phyloP scores from a whole-genome alignment of 257 asterid species.

The Penstemon newberryi region DNA sequence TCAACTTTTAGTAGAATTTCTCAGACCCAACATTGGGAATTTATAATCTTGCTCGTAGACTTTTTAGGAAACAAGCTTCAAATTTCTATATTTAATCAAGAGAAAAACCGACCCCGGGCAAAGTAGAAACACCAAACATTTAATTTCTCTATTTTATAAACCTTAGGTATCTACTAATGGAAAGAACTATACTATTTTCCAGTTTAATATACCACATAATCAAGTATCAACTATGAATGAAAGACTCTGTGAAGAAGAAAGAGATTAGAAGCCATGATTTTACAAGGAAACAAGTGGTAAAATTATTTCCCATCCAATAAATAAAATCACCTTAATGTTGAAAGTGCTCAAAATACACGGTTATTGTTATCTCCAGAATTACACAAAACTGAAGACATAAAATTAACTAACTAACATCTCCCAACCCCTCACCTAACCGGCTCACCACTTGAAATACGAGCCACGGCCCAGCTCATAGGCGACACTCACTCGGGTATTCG shows the following conservation, averaged over 20 bases:
- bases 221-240: background rate
- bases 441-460: background rate
- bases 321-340: background rate
- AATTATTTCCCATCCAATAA: background rate
- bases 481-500: background rate
- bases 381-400: background rate
- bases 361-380: too few relatives aligned
- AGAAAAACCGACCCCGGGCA: too few relatives aligned
- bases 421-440: background rate
- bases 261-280: background rate
- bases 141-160: too few relatives aligned
- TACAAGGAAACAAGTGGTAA: background rate
- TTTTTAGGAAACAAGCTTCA: too few relatives aligned
- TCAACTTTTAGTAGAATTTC: too few relatives aligned
- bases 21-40: too few relatives aligned
- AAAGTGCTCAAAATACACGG: background rate
- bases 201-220: too few relatives aligned
- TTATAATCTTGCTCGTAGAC: too few relatives aligned
- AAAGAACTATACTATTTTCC: too few relatives aligned
- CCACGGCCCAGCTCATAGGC: background rate
- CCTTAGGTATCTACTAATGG: too few relatives aligned
- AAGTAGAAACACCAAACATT: too few relatives aligned
- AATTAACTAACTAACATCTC: background rate
- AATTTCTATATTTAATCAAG: too few relatives aligned
- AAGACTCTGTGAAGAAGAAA: background rate